phyloP scores from a whole-genome alignment of 140 eudicot genomes.

The Anethum foeniculum region DNA sequence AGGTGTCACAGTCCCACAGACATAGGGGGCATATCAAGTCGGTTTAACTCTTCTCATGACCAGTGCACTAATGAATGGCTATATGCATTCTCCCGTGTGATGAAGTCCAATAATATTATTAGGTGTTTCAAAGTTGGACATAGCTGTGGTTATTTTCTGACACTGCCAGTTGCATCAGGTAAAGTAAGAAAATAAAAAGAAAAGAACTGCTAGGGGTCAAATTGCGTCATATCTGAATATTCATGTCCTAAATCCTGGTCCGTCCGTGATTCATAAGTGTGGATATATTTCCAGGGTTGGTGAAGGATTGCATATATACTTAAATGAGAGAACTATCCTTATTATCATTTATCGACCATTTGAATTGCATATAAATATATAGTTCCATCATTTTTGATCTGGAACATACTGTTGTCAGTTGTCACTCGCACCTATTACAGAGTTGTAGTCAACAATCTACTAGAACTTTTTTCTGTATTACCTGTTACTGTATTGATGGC shows the following conservation, averaged over 20 bases:
- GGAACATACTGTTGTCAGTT: neutral
- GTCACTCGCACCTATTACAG: neutral
- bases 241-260: neutral
- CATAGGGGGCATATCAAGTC: neutral
- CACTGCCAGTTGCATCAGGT: neutral
- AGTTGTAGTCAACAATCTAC: neutral
- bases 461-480: neutral
- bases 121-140: neutral
- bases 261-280: neutral
- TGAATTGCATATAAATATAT: neutral
- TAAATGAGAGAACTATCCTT: neutral
- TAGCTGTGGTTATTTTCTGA: neutral
- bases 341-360: neutral
- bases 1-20: neutral
- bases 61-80: neutral
- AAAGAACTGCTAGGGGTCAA: neutral
- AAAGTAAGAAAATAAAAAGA: neutral
- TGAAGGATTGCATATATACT: neutral
- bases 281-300: neutral
- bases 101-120: neutral
- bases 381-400: neutral
- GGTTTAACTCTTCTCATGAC: neutral
- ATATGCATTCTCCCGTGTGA: neutral
- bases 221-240: neutral
- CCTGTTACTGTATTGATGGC: neutral